Base-by-base conservation (phyloP, 2,329 filamentous ascomycete species). In the Colletotrichum sp. region DNA sequence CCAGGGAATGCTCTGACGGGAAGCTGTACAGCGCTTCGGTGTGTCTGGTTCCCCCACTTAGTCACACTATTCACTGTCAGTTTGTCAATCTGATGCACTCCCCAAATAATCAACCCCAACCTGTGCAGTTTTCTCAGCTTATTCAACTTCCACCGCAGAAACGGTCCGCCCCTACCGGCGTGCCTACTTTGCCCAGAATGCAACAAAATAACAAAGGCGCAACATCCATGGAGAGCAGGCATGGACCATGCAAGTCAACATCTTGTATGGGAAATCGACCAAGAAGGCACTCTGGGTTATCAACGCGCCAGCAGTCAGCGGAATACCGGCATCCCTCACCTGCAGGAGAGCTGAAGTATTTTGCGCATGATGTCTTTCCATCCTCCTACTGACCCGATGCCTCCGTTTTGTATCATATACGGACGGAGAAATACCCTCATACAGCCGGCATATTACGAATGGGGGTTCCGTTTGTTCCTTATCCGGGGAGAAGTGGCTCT, bases 121-220 rank as follows among this genome's bases (percentile, higher is more conserved):
- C 32, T 52, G 34, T 63, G 44, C 44, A 52, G 2, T 52, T 75
- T 77, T 72, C 68, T 72, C 72, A 52, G 70, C 66, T 71, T 77
- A 44, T 39, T 39, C 70, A 63, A 76, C 78, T 72, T 78, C 78
- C 71, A 79, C 81, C 83, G 85, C 85, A 82, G 82, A 79, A 77
- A 81, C 85, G 85, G 85, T 84, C 85, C 85, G 85, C 81, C 79
- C 82, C 80, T 84, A 83, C 85, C 85, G 85, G 83, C 78, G 79
- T 85, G 83, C 80, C 83, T 81, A 82, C 83, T 81, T 82, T 70
- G 79, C 79, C 81, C 80, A 79, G 76, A 75, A 80, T 77, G 75
- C 78, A 75, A 78, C 78, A 81, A 13, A 52, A 12, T 21, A 81
- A 81, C 80, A 81, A 81, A 76, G 62, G 72, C 49, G 77, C 77